A percentile compares a stretch with the other conserved stretches of the same genome.
These are phyloP conservation scores for Glarea lozoyensis DNA, from an alignment of 495 filamentous ascomycete species.

Conservation along the genomic window DNA sequence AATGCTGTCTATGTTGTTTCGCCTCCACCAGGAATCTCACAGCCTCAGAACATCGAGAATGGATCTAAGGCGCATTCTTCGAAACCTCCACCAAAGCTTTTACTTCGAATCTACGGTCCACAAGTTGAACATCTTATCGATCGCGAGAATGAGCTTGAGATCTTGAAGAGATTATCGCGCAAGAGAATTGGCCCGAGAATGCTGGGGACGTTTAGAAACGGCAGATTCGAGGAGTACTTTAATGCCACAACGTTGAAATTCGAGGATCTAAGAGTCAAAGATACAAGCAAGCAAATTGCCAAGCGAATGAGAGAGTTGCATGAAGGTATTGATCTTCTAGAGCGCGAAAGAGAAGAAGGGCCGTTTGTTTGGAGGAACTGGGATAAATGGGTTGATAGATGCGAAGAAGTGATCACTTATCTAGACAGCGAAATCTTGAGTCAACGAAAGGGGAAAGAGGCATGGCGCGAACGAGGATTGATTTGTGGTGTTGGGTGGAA, in stretches of 20 bases:
- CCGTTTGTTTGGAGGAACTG: slow-evolving; percentile 85
- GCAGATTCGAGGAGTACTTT: slow-evolving; percentile 93
- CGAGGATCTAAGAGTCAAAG: slow-evolving; percentile 67
- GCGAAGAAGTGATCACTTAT: slow-evolving; percentile 65
- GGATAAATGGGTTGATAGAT: slow-evolving; percentile 87
- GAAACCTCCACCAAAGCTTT: slow-evolving; percentile 51
- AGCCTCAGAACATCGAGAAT: slow-evolving; percentile 26
- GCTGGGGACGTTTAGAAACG: slow-evolving; percentile 90
- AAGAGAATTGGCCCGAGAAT: slow-evolving; percentile 91
- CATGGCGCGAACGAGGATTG: slow-evolving; percentile 60
- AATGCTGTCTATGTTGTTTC: slow-evolving; percentile 94
- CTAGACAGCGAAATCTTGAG: slow-evolving; percentile 60
- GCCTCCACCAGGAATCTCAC: slow-evolving; percentile 54
- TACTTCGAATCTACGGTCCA: slow-evolving; percentile 89
- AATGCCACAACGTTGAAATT: slow-evolving; percentile 71
- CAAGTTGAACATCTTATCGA: slow-evolving; percentile 96
- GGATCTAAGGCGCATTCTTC: slow-evolving; percentile 10
- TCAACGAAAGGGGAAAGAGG: slow-evolving; percentile 32
- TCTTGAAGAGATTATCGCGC: slow-evolving; percentile 74
- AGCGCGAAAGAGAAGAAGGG: slow-evolving; percentile 66
- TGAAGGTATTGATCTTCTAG: slow-evolving; percentile 79
- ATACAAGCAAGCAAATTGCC: slow-evolving; percentile 87
- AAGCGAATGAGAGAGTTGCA: slow-evolving; percentile 97
- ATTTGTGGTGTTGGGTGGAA: slow-evolving; percentile 84
- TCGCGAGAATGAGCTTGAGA: slow-evolving; percentile 77